These are phyloP conservation scores for Vigna radiata DNA, from an alignment of 306 rosid genomes.

Conservation along the genomic window DNA sequence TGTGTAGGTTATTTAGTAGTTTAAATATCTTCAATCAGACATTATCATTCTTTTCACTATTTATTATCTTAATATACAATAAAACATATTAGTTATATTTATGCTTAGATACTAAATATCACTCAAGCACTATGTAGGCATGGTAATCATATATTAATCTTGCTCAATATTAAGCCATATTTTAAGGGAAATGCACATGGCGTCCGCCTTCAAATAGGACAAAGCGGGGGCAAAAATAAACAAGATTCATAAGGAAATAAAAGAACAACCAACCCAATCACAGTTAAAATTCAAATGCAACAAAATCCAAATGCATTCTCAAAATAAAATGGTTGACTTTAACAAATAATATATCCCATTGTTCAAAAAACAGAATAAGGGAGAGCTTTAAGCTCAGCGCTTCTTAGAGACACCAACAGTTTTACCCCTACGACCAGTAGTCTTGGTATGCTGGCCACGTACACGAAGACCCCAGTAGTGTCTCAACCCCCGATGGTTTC, in stretches of 20 bases:
- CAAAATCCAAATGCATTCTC: slow-evolving; percentile 33
- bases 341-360: slow-evolving; percentile 33
- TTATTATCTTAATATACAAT: background rate
- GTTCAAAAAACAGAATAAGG: slow-evolving; percentile 32
- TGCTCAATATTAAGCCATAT: background rate
- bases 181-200: background rate
- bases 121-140: background rate
- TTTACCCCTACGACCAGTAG: slow-evolving; percentile 87
- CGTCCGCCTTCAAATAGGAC: background rate
- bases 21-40: background rate
- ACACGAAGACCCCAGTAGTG: slow-evolving; percentile 63
- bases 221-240: background rate
- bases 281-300: slow-evolving; percentile 4
- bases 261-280: background rate
- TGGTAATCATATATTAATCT: background rate
- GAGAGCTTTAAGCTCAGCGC: slow-evolving; percentile 54
- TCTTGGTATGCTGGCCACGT: slow-evolving; percentile 93
- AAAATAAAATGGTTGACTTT: slow-evolving; percentile 7
- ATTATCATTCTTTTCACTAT: background rate
- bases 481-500: slow-evolving; percentile 54
- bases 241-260: background rate
- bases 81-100: too few species aligned
- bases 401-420: slow-evolving; percentile 93
- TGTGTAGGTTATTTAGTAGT: background rate
- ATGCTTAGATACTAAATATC: too few species aligned